Percentiles rank a stretch among this genome's conserved stretches.
These are phyloP conservation scores for Xylariaceae sp. DNA, from an alignment of 2,329 filamentous ascomycete species.

Conservation along the genomic window DNA sequence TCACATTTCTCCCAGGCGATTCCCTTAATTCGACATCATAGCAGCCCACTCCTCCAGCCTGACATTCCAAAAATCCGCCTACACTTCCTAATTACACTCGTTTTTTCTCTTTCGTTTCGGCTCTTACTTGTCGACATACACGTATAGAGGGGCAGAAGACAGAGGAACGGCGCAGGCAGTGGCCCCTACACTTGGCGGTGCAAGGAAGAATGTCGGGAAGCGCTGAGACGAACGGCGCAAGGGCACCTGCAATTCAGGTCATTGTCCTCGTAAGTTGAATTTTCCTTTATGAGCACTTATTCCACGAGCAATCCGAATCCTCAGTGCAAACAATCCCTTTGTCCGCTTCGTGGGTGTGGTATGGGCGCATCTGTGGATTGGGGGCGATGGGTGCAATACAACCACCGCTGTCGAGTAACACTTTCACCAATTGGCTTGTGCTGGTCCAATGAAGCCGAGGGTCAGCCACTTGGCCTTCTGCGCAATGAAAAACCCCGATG, in stretches of 20 bases:
- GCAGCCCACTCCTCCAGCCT: neutral
- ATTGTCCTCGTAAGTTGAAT: constrained; percentile 71
- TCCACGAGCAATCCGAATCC: neutral
- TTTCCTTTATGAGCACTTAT: constrained; percentile 6
- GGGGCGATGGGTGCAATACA: constrained; percentile 22
- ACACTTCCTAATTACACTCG: neutral
- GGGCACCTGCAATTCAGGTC: constrained; percentile 67
- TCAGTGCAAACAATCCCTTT: constrained; percentile 19
- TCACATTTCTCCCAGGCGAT: constrained; percentile 5
- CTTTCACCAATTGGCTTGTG: constrained; percentile 14
- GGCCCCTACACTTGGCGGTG: neutral
- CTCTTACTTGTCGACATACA: neutral
- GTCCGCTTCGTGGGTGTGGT: constrained; percentile 13
- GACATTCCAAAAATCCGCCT: neutral
- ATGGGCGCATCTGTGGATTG: constrained; percentile 4
- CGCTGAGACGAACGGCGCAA: constrained; percentile 29
- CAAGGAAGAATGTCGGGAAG: constrained; percentile 19
- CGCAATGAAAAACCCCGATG: constrained; percentile 26
- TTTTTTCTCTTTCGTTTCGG: no score
- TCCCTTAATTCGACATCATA: neutral
- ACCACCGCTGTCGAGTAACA: constrained; percentile 21
- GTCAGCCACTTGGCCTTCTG: constrained; percentile 23
- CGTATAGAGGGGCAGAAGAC: neutral
- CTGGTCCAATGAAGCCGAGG: constrained; percentile 14
- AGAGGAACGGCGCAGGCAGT: neutral